Percentiles rank a stretch among this genome's conserved stretches.
phyloP scores from a whole-genome alignment of 768 basidiomycete species.

The Mycena sanguinolenta region DNA sequence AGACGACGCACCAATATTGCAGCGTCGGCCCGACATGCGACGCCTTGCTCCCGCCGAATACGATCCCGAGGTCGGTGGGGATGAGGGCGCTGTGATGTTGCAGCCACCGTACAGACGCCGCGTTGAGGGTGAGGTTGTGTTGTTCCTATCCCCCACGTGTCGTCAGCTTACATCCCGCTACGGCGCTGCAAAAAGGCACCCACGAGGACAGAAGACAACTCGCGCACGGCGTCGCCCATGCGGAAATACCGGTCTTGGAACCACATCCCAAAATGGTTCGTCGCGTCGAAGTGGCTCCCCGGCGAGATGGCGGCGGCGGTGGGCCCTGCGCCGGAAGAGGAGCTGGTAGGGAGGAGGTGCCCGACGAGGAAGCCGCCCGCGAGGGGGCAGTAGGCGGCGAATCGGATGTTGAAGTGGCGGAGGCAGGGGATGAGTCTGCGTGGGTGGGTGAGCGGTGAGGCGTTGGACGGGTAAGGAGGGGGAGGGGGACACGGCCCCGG shows the following conservation, averaged over 20 bases:
- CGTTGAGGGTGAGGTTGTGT: constrained; percentile 54
- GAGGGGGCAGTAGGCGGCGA: constrained; percentile 60
- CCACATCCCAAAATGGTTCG: constrained; percentile 49
- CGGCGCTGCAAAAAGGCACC: constrained; percentile 21
- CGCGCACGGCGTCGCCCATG: constrained; percentile 52
- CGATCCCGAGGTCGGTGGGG: constrained; percentile 55
- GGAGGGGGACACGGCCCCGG: no score
- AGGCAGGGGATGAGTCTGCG: constrained; percentile 62
- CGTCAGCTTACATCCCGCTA: neutral
- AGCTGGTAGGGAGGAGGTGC: constrained; percentile 43
- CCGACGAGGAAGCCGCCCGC: constrained; percentile 62
- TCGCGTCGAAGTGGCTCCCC: constrained; percentile 57
- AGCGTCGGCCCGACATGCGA: constrained; percentile 44
- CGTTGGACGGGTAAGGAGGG: neutral
- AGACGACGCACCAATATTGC: constrained; percentile 29
- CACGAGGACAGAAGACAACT: constrained; percentile 54
- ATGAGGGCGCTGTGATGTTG: constrained; percentile 62
- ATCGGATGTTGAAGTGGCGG: constrained; percentile 57
- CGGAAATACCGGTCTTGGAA: constrained; percentile 57
- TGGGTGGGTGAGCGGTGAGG: constrained; percentile 24
- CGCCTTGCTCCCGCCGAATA: constrained; percentile 60
- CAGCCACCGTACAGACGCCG: constrained; percentile 64
- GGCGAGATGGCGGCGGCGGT: constrained; percentile 13
- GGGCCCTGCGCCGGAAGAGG: constrained; percentile 35
- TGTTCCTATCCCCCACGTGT: constrained; percentile 45